Conservation (phyloP, 257 asterid genomes). For the Lithospermum erythrorhizon region DNA sequence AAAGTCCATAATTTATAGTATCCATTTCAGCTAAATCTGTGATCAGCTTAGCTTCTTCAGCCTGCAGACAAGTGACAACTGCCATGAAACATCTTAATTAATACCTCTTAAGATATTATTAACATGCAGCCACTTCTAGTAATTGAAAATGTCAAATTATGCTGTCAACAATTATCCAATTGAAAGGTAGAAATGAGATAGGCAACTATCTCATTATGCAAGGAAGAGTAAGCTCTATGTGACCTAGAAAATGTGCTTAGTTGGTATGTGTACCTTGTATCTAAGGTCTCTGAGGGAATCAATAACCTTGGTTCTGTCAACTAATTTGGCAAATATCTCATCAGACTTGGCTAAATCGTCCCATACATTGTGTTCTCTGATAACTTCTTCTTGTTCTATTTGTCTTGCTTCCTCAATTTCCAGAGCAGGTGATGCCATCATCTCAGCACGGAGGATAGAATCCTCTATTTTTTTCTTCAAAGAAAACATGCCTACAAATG, state of each 20-base stretch:
- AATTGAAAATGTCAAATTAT: background rate
- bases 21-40: conserved; percentile 71
- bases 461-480: conserved; percentile 68
- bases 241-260: background rate
- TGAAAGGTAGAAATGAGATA: conserved; percentile 1
- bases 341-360: conserved; percentile 54
- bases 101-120: background rate
- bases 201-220: background rate
- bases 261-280: conserved; percentile 36
- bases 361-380: conserved; percentile 58
- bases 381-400: conserved; percentile 41
- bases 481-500: conserved; percentile 47
- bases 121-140: background rate
- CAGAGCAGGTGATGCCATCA: conserved; percentile 52
- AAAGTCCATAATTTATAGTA: conserved; percentile 47
- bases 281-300: conserved; percentile 58
- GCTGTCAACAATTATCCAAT: background rate
- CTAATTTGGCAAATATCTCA: conserved; percentile 48
- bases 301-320: conserved; percentile 55
- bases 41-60: conserved; percentile 83
- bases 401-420: conserved; percentile 58
- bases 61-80: conserved; percentile 29
- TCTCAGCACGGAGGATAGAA: conserved; percentile 70
- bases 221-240: background rate
- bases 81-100: background rate